Evolutionary conservation across 768 basidiomycete genomes (phyloP).

Genomic region (Auriscalpium orientale): DNA sequence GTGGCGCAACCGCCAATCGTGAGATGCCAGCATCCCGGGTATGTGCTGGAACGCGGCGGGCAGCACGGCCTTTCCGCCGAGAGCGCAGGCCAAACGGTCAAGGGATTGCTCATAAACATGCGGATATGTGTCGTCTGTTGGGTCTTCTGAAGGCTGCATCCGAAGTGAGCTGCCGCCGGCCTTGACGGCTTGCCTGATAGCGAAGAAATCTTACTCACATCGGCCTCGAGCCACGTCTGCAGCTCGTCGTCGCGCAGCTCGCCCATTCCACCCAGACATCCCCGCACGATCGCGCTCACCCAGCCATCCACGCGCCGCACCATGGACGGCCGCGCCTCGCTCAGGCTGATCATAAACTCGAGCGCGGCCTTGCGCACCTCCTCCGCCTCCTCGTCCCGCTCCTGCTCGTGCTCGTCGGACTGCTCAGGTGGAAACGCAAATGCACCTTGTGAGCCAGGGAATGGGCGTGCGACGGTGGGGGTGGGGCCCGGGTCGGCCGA

Average conservation of each 20-base stretch:
- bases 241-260: constrained; percentile 61
- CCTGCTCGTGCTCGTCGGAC: constrained; percentile 29
- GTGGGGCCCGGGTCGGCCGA: constrained; percentile 44
- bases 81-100: constrained; percentile 72
- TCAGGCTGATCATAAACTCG: constrained; percentile 76
- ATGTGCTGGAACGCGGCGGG: constrained; percentile 79
- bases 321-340: constrained; percentile 66
- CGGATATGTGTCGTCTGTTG: constrained; percentile 58
- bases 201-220: constrained; percentile 58
- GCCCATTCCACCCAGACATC: constrained; percentile 77
- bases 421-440: constrained; percentile 31
- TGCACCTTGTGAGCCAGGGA: constrained; percentile 25
- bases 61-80: constrained; percentile 69
- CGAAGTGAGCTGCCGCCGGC: too few relatives aligned
- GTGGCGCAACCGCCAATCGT: constrained; percentile 81
- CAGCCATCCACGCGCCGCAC: constrained; percentile 62
- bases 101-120: constrained; percentile 77
- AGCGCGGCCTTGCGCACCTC: constrained; percentile 66
- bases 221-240: constrained; percentile 61
- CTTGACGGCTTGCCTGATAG: too few relatives aligned
- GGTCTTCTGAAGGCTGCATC: constrained; percentile 52
- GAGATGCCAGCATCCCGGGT: constrained; percentile 71
- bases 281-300: constrained; percentile 62
- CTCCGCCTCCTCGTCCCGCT: constrained; percentile 59
- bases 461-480: constrained; percentile 41